phyloP scores from a whole-genome alignment of 2,329 filamentous ascomycete genomes.

The Pyrenophora tritici-repentis region DNA sequence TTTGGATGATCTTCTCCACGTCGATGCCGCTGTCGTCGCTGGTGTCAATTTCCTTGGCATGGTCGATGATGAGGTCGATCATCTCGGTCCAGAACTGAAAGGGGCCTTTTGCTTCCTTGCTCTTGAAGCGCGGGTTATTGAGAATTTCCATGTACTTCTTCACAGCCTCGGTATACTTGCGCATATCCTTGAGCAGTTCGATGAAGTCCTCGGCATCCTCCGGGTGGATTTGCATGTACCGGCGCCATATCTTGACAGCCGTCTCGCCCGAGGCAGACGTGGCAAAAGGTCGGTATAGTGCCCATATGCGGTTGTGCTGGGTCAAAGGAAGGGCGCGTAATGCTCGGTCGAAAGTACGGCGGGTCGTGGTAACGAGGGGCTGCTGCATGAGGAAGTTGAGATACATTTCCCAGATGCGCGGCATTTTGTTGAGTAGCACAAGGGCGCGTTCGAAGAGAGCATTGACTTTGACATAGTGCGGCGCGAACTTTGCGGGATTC shows the following conservation, averaged over 20 bases:
- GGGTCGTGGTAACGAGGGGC: constrained; percentile 84
- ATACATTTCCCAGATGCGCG: constrained; percentile 97
- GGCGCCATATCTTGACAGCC: constrained; percentile 88
- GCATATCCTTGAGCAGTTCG: constrained; percentile 79
- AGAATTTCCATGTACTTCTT: constrained; percentile 89
- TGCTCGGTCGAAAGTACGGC: constrained; percentile 88
- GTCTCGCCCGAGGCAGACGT: constrained; percentile 89
- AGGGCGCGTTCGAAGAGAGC: constrained; percentile 90
- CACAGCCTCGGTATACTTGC: constrained; percentile 87
- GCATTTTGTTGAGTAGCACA: constrained; percentile 98
- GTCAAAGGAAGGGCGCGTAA: constrained; percentile 89
- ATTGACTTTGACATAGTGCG: constrained; percentile 93
- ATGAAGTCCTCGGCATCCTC: constrained; percentile 96
- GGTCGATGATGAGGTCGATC: constrained; percentile 89
- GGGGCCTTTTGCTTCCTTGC: constrained; percentile 90
- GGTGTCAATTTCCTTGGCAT: constrained; percentile 83
- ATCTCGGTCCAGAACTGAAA: constrained; percentile 98
- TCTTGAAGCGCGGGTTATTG: constrained; percentile 87
- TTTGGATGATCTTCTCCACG: constrained; percentile 89
- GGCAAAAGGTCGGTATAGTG: constrained; percentile 86
- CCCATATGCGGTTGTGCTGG: constrained; percentile 95
- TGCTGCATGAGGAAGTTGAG: constrained; percentile 87
- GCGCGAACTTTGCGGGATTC: constrained; percentile 77
- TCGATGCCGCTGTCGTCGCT: constrained; percentile 82
- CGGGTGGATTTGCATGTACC: constrained; percentile 96